Evolutionary conservation across 2,329 filamentous ascomycete species (phyloP).

Genomic region (Epicoccum nigrum): DNA sequence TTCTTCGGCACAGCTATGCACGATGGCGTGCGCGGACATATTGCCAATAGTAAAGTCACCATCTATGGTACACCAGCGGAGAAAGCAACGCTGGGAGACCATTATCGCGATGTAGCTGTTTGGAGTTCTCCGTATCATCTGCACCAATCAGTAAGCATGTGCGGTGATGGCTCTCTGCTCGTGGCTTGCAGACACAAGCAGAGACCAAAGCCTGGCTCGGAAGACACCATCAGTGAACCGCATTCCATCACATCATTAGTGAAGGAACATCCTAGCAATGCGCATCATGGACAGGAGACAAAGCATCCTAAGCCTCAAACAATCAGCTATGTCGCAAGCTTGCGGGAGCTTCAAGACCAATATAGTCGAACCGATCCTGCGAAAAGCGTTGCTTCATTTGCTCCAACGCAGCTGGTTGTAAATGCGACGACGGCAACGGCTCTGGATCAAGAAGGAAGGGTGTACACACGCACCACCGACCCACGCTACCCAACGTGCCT

Average conservation of each 20-base stretch:
- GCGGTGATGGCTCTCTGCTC: constrained; percentile 4
- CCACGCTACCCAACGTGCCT: constrained; percentile 32
- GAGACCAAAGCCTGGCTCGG: too few relatives aligned
- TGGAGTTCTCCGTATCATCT: not conserved
- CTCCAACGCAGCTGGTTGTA: constrained; percentile 4
- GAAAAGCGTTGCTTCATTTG: constrained; percentile 5
- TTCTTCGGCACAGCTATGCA: constrained; percentile 34
- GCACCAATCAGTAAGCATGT: not conserved
- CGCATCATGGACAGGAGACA: too few relatives aligned
- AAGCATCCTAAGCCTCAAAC: too few relatives aligned
- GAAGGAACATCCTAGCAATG: too few relatives aligned
- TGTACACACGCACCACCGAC: constrained; percentile 33
- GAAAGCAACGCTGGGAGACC: not conserved
- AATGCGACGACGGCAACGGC: constrained; percentile 35
- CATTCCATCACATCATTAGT: too few relatives aligned
- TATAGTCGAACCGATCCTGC: not conserved
- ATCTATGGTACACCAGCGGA: constrained; percentile 22
- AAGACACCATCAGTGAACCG: too few relatives aligned
- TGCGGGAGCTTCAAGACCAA: not conserved
- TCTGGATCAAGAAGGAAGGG: constrained; percentile 19
- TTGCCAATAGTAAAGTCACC: constrained; percentile 7
- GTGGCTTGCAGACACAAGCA: not conserved
- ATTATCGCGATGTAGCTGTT: not conserved
- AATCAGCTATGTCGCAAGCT: not conserved
- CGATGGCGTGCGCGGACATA: constrained; percentile 28